Percentiles rank a stretch among this genome's conserved stretches.
Conservation (phyloP, 2,329 filamentous ascomycete species). For the Ceratocystis lukuohia region DNA sequence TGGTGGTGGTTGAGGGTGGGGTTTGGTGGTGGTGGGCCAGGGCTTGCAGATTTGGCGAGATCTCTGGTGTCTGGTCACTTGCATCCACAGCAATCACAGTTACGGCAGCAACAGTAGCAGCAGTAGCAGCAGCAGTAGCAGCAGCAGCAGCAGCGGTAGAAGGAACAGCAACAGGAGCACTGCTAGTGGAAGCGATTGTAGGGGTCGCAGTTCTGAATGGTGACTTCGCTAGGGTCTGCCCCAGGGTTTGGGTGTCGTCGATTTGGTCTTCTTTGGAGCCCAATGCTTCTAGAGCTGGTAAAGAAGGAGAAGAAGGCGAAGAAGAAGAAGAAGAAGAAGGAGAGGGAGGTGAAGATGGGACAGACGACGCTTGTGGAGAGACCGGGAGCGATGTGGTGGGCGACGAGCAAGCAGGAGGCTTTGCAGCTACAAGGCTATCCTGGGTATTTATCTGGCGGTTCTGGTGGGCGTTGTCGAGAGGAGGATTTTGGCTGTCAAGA, state of each 20-base stretch:
- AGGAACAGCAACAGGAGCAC: background rate
- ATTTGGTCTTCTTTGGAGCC: conserved; percentile 27
- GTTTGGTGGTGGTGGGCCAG: conserved; percentile 19
- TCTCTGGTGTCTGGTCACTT: background rate
- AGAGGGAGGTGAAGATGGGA: background rate
- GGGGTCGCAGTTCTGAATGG: too few relatives aligned
- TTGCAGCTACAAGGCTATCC: background rate
- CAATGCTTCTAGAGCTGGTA: too few relatives aligned
- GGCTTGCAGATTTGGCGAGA: conserved; percentile 6
- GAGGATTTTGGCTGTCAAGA: conserved; percentile 9
- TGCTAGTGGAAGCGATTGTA: too few relatives aligned
- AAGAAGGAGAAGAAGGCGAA: background rate
- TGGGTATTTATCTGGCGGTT: conserved; percentile 6
- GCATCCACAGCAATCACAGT: conserved; percentile 1
- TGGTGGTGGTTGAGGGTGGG: conserved; percentile 20
- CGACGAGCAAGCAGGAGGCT: background rate
- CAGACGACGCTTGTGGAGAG: too few relatives aligned
- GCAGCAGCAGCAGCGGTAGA: background rate
- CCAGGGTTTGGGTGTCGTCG: conserved; percentile 20
- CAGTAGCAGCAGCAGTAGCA: background rate
- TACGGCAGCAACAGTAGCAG: background rate
- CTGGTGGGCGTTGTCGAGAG: conserved; percentile 15
- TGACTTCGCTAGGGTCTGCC: background rate
- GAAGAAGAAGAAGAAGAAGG: background rate
- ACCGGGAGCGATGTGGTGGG: too few relatives aligned